Conservation (phyloP, 192 early-diverging fungal species). For the Podila clonocystis region DNA sequence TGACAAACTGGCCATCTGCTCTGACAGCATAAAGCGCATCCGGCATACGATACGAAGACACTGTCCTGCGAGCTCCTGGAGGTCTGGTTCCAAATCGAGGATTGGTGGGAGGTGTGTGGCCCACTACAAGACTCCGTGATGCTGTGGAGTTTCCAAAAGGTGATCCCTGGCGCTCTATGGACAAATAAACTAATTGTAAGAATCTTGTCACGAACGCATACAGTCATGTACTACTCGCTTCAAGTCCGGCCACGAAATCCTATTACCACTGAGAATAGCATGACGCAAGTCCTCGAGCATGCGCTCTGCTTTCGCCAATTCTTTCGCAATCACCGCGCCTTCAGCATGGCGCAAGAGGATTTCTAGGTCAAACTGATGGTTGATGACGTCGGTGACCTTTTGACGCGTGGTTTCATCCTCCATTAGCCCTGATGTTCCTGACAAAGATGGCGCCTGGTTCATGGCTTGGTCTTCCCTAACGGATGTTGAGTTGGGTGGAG, state of each 20-base stretch:
- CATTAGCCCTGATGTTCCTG: not conserved
- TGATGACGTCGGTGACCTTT: constrained; percentile 65
- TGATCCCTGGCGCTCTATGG: constrained; percentile 54
- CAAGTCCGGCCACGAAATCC: not conserved
- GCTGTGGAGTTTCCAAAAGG: constrained; percentile 51
- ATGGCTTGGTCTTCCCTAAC: not conserved
- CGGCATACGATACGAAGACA: constrained; percentile 33
- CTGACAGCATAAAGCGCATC: constrained; percentile 45
- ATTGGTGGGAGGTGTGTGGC: not conserved
- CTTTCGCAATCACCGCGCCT: constrained; percentile 65
- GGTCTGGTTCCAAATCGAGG: constrained; percentile 4
- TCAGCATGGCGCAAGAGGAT: constrained; percentile 77
- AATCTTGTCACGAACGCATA: not conserved
- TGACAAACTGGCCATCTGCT: constrained; percentile 49
- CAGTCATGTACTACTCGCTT: not conserved
- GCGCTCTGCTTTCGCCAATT: constrained; percentile 69
- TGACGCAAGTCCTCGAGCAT: constrained; percentile 65
- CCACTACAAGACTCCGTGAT: constrained; percentile 12
- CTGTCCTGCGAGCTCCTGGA: constrained; percentile 23
- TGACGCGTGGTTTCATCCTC: constrained; percentile 46
- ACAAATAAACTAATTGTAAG: not conserved
- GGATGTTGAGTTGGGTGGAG: not conserved
- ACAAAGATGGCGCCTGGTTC: not conserved
- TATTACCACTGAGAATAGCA: constrained; percentile 67
- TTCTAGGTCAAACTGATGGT: constrained; percentile 83